Conservation (phyloP, 495 filamentous ascomycete genomes). For the Xylaria cubensis region DNA sequence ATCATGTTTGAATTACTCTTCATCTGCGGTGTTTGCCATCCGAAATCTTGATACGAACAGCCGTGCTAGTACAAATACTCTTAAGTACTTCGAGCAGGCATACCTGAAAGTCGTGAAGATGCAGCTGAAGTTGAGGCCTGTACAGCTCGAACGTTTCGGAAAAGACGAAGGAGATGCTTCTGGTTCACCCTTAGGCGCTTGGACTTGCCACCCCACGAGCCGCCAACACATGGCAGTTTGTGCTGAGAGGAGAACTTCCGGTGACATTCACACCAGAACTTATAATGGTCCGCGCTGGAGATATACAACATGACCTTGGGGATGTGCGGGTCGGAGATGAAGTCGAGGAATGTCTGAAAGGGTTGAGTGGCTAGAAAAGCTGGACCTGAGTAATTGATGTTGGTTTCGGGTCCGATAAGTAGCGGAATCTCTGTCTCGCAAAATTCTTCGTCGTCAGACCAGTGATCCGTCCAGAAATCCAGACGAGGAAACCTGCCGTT, state of each 20-base stretch:
- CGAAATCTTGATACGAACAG: background rate
- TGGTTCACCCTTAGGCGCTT: slow-evolving; percentile 13
- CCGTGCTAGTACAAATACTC: background rate
- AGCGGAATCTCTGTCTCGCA: background rate
- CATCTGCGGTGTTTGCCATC: background rate
- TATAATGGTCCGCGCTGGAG: slow-evolving; percentile 13
- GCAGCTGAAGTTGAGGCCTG: background rate
- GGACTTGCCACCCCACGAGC: slow-evolving; percentile 20
- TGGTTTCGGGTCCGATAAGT: background rate
- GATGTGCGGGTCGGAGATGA: slow-evolving; percentile 10
- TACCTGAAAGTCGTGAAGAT: background rate
- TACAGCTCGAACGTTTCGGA: background rate
- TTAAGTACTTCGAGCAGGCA: slow-evolving; percentile 4
- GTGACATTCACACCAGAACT: slow-evolving; percentile 22
- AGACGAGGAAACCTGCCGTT: slow-evolving; percentile 28
- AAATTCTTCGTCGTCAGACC: slow-evolving; percentile 15
- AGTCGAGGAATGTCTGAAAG: slow-evolving; percentile 18
- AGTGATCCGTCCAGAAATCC: slow-evolving; percentile 35
- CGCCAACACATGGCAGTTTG: background rate
- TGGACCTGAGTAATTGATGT: background rate
- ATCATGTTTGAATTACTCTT: background rate
- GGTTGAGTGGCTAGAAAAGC: slow-evolving; percentile 13
- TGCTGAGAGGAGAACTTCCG: slow-evolving; percentile 8
- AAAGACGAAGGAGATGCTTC: slow-evolving; percentile 8
- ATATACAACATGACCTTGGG: slow-evolving; percentile 13